Base-by-base conservation (phyloP, 2,329 filamentous ascomycete species). In the Zymoseptoria ardabiliae region DNA sequence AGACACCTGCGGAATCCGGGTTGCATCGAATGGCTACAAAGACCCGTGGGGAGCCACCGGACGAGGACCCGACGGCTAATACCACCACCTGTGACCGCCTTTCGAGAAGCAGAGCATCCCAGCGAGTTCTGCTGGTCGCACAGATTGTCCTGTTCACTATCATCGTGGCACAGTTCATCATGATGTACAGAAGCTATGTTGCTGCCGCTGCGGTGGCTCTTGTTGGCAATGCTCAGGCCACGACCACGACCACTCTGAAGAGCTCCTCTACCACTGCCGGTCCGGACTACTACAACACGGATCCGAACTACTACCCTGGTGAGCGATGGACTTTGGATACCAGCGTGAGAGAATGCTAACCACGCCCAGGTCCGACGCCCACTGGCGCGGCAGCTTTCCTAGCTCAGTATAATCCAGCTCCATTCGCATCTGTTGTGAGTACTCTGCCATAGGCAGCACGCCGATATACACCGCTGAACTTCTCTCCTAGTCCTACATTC, bases 351-450 rank as follows among this genome's bases (percentile, higher is more conserved):
- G 35, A 45, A 45, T 28, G 23, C 13, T 58, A 13, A 55, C 28
- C 7, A 8, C 51, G 3, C 30, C 21, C 79, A 72, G 87, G 87
- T 1, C 86, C 86, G 45, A 90, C 85, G 4, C 79, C 85, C n/a
- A 91, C 88, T 1, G 89, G 88, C 13, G 76, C 75, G 58, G 78
- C 87, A 23, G 84, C 88, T 1, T 90, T 90, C 70, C 76, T 91
- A 59, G 88, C 87, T 1, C 83, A 90, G 74, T 89, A 84, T 6
- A 85, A 87, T 64, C 81, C 82, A 1, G 85, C 88, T 48, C 81
- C 86, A 20, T 87, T 88, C 63, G 71, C 75, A 19, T 72, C 75
- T 13, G 79, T 84, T 8, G 63, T 65, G 48, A 61, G 62, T 58
- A 30, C 13, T 23, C 10, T 35, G 9, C 13, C 17, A 20, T 20